Percentiles rank a stretch among this genome's conserved stretches.
phyloP scores from a whole-genome alignment of 768 basidiomycete genomes.

The Pleurotus eryngii region DNA sequence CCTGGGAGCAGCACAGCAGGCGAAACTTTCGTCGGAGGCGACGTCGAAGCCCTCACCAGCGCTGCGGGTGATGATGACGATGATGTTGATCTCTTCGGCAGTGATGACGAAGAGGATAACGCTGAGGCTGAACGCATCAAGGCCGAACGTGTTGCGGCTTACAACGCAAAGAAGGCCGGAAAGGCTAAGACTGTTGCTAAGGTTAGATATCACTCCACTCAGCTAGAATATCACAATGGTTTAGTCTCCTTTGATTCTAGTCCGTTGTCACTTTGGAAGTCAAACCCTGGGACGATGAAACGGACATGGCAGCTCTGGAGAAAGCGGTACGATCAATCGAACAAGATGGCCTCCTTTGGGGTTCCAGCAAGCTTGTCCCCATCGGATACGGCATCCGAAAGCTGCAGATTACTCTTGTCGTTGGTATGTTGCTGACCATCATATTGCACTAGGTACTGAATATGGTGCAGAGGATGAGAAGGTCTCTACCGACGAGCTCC shows the following conservation, averaged over 20 bases:
- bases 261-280: slow-evolving; percentile 98
- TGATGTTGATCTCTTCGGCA: slow-evolving; percentile 84
- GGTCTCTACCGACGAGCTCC: slow-evolving; percentile 88
- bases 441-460: background rate
- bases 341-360: slow-evolving; percentile 93
- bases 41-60: slow-evolving; percentile 37
- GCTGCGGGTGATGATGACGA: slow-evolving; percentile 57
- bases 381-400: slow-evolving; percentile 93
- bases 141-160: slow-evolving; percentile 89
- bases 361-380: slow-evolving; percentile 86
- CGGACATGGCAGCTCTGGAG: slow-evolving; percentile 91
- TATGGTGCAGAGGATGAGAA: slow-evolving; percentile 81
- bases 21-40: slow-evolving; percentile 62
- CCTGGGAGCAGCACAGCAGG: slow-evolving; percentile 85
- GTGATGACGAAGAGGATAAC: slow-evolving; percentile 79
- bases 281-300: slow-evolving; percentile 99
- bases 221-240: too few species aligned
- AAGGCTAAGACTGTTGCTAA: slow-evolving; percentile 90
- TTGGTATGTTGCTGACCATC: slow-evolving; percentile 36
- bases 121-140: slow-evolving; percentile 85
- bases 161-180: slow-evolving; percentile 88
- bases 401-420: slow-evolving; percentile 69
- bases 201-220: slow-evolving; percentile 35
- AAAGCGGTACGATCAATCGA: slow-evolving; percentile 79
- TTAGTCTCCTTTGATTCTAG: slow-evolving; percentile 33